phyloP scores from a whole-genome alignment of 495 filamentous ascomycete genomes.

The Friedmanniomyces endolithicus region DNA sequence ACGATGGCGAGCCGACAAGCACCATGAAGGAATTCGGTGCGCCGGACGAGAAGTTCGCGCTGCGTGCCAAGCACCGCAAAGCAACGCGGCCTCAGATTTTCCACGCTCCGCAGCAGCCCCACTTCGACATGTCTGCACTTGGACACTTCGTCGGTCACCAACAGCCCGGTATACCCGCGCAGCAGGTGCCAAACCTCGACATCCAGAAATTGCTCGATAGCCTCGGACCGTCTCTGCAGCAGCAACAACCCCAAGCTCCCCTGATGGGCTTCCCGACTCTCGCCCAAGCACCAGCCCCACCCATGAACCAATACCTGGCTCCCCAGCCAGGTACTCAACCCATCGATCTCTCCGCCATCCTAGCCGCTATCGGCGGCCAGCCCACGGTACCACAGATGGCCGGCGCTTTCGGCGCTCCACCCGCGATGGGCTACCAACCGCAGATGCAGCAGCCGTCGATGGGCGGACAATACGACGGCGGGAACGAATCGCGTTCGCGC shows the following conservation, averaged over 20 bases:
- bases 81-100: not conserved
- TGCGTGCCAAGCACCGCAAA: conserved; percentile 13
- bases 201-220: conserved; percentile 39
- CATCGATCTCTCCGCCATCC: conserved; percentile 12
- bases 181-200: conserved; percentile 22
- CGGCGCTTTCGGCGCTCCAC: conserved; percentile 4
- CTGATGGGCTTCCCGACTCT: conserved; percentile 19
- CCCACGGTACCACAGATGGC: not conserved
- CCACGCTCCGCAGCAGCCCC: conserved; percentile 2
- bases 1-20: conserved; percentile 23
- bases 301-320: not conserved
- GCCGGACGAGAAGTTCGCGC: conserved; percentile 8
- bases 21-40: conserved; percentile 25
- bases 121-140: conserved; percentile 10
- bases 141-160: not conserved
- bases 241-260: conserved; percentile 24
- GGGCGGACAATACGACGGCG: not conserved
- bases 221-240: conserved; percentile 30
- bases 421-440: not conserved
- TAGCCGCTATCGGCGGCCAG: conserved; percentile 5
- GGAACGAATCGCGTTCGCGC: not conserved
- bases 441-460: conserved; percentile 8
- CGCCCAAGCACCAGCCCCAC: not conserved
- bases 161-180: conserved; percentile 1
- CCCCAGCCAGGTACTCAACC: not conserved